Percentiles rank a stretch among this genome's conserved stretches.
Conservation (phyloP, 768 basidiomycete genomes). For the Naganishia onofrii region DNA sequence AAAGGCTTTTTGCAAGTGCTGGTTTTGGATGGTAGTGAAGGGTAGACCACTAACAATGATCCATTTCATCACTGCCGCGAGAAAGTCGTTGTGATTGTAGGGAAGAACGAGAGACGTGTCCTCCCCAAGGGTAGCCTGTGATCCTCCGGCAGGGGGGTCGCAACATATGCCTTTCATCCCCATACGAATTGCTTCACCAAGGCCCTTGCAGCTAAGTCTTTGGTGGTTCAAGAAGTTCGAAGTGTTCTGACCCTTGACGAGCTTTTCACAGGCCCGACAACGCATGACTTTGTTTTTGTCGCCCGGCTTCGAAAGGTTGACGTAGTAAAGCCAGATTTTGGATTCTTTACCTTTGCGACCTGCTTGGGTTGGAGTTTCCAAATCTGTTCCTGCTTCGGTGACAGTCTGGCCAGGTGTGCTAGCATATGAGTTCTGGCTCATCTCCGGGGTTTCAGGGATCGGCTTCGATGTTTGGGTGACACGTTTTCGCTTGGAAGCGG, state of each 20-base stretch:
- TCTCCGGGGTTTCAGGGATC: not conserved
- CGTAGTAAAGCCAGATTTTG: not conserved
- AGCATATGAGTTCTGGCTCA: not conserved
- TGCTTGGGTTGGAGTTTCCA: not conserved
- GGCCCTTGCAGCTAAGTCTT: not conserved
- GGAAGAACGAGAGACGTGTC: too few species aligned
- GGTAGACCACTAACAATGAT: slow-evolving; percentile 9
- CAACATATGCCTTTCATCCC: too few species aligned
- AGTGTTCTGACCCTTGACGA: not conserved
- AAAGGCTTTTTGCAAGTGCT: slow-evolving; percentile 1
- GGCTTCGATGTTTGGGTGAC: not conserved
- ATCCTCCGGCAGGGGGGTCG: too few species aligned
- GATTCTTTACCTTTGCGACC: not conserved
- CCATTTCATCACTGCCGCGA: not conserved
- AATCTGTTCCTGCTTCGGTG: not conserved
- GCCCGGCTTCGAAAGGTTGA: not conserved
- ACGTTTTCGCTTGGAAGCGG: not conserved
- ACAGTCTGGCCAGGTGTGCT: not conserved
- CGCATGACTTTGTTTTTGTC: not conserved
- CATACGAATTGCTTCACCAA: not conserved
- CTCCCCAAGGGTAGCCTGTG: too few species aligned
- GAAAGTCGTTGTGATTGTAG: not conserved
- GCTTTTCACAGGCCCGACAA: not conserved
- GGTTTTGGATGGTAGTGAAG: slow-evolving; percentile 8
- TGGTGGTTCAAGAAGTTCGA: not conserved